These are phyloP conservation scores for Piromyces finnis DNA, from an alignment of 192 early-diverging fungal genomes.

Conservation along the genomic window DNA sequence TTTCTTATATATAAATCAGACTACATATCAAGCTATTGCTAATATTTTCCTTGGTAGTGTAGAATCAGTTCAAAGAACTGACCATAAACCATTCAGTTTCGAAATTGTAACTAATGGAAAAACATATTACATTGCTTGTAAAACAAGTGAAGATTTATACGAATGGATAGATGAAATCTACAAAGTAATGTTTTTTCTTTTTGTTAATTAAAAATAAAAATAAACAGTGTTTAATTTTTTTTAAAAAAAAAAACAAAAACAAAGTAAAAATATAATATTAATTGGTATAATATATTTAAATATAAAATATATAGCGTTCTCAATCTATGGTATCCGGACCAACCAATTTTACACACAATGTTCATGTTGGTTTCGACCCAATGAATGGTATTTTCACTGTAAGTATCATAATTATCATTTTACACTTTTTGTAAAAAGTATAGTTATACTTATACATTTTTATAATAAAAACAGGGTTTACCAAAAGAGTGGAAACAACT, in stretches of 20 bases:
- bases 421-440: too few relatives aligned
- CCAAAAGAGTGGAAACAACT: conserved; percentile 91
- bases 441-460: too few relatives aligned
- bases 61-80: conserved; percentile 2
- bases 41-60: background rate
- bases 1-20: background rate
- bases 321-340: conserved; percentile 19
- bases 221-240: too few relatives aligned
- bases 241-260: too few relatives aligned
- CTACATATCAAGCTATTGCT: background rate
- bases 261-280: too few relatives aligned
- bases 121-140: conserved; percentile 5
- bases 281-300: too few relatives aligned
- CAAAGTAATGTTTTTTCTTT: background rate
- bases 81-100: conserved; percentile 3
- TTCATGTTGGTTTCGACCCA: conserved; percentile 36
- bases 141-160: conserved; percentile 11
- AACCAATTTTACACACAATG: conserved; percentile 33
- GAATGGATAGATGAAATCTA: conserved; percentile 10
- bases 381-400: conserved; percentile 16
- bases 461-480: conserved; percentile 20
- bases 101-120: conserved; percentile 4
- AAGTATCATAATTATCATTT: too few relatives aligned
- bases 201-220: too few relatives aligned
- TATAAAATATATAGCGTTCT: background rate